Percentiles rank a stretch among this genome's conserved stretches.
Evolutionary conservation across 805 yeast species (phyloP).

Genomic region (Zygotorulaspora danielsina): DNA sequence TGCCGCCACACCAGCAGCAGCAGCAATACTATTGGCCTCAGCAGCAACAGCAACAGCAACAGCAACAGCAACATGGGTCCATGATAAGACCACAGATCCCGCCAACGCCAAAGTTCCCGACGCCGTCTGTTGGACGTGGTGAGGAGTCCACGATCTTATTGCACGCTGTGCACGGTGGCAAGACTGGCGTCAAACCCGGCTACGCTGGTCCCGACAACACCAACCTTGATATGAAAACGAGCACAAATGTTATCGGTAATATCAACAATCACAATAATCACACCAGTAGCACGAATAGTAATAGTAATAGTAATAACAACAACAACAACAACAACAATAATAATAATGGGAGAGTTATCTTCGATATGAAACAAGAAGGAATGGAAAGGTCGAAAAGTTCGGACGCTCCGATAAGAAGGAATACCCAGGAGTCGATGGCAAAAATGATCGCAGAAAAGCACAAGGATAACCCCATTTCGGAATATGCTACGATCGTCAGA

Average conservation of each 20-base stretch:
- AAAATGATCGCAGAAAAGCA: slow-evolving; percentile 30
- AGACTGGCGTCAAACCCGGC: neutral
- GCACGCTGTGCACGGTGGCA: neutral
- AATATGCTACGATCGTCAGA: slow-evolving; percentile 44
- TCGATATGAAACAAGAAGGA: slow-evolving; percentile 6
- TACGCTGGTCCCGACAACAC: neutral
- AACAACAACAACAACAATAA: slow-evolving; percentile 9
- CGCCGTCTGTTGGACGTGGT: neutral
- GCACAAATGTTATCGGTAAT: neutral
- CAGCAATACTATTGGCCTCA: slow-evolving; percentile 6
- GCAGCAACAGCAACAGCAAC: slow-evolving; percentile 9
- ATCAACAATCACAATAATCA: neutral
- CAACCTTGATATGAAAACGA: too few species aligned
- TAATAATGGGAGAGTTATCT: slow-evolving; percentile 1
- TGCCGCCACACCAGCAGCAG: slow-evolving; percentile 1
- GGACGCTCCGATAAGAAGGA: slow-evolving; percentile 12
- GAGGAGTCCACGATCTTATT: neutral
- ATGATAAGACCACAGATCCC: slow-evolving; percentile 9
- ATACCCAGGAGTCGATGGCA: slow-evolving; percentile 32
- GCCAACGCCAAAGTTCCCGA: slow-evolving; percentile 1
- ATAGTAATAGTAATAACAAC: slow-evolving; percentile 12
- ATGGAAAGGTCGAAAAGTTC: slow-evolving; percentile 1
- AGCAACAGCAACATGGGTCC: slow-evolving; percentile 15
- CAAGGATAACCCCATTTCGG: slow-evolving; percentile 39
- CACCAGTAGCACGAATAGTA: slow-evolving; percentile 4